Conservation (phyloP, 441 rosid species). For the Gossypium schwendimanii region DNA sequence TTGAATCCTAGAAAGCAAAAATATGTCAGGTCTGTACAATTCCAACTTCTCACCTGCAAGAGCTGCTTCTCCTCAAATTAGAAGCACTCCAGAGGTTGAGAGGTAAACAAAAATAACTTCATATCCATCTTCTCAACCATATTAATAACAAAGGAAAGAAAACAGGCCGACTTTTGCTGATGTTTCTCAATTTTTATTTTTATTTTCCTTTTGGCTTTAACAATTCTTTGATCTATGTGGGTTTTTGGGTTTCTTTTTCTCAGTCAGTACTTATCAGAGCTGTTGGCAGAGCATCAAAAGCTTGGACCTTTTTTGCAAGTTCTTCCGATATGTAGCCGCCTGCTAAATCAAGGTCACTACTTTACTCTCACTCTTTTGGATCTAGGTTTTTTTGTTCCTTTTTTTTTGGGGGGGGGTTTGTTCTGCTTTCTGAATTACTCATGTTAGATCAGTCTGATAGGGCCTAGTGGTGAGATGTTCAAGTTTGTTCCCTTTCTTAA, state of each 20-base stretch:
- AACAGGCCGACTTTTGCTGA: neutral
- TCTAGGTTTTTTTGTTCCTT: conserved; percentile 36
- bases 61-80: conserved; percentile 94
- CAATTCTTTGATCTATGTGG: conserved; percentile 33
- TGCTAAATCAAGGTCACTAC: conserved; percentile 76
- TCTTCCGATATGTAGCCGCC: conserved; percentile 82
- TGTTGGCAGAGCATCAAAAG: conserved; percentile 90
- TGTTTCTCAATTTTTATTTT: conserved; percentile 6
- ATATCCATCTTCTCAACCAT: neutral
- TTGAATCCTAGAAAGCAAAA: conserved; percentile 20
- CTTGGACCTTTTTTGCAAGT: conserved; percentile 92
- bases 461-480: neutral
- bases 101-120: conserved; percentile 34
- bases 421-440: neutral
- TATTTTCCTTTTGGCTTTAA: conserved; percentile 9
- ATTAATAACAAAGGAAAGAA: neutral
- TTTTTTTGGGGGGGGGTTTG: neutral
- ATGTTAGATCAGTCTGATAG: conserved; percentile 24
- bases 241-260: conserved; percentile 10
- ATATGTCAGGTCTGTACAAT: conserved; percentile 93
- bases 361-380: conserved; percentile 37
- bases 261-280: conserved; percentile 80
- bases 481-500: neutral
- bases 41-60: conserved; percentile 88
- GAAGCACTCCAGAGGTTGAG: conserved; percentile 81